Conservation (phyloP, 768 basidiomycete species). For the Suillus placidus region DNA sequence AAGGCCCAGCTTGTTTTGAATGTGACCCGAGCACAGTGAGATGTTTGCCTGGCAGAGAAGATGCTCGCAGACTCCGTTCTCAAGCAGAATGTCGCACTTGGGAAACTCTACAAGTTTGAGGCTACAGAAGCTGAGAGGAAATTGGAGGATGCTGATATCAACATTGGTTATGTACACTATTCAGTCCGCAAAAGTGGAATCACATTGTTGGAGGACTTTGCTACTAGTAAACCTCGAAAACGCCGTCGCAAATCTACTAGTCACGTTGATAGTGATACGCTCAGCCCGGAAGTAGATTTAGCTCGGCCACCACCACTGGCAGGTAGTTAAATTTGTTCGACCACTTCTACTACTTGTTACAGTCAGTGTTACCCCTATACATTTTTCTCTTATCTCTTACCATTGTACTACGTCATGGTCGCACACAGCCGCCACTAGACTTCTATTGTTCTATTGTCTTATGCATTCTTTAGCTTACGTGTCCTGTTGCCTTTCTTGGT, state of each 20-base stretch:
- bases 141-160: too few relatives aligned
- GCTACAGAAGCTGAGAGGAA: too few relatives aligned
- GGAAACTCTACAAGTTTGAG: not conserved
- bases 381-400: too few relatives aligned
- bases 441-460: too few relatives aligned
- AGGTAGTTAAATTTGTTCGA: constrained; percentile 1
- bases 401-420: too few relatives aligned
- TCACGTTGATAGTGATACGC: not conserved
- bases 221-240: not conserved
- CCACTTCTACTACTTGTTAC: too few relatives aligned
- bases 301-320: not conserved
- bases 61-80: not conserved
- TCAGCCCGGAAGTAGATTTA: not conserved
- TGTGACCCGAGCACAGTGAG: not conserved
- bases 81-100: not conserved
- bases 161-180: not conserved
- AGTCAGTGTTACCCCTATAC: too few relatives aligned
- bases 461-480: too few relatives aligned
- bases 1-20: too few relatives aligned
- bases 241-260: not conserved
- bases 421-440: too few relatives aligned
- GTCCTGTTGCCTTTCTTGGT: too few relatives aligned
- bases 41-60: not conserved
- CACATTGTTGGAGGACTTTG: not conserved
- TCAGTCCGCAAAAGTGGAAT: not conserved